Base-by-base conservation (phyloP, 2,329 filamentous ascomycete species). In the Neobulgaria alba region DNA sequence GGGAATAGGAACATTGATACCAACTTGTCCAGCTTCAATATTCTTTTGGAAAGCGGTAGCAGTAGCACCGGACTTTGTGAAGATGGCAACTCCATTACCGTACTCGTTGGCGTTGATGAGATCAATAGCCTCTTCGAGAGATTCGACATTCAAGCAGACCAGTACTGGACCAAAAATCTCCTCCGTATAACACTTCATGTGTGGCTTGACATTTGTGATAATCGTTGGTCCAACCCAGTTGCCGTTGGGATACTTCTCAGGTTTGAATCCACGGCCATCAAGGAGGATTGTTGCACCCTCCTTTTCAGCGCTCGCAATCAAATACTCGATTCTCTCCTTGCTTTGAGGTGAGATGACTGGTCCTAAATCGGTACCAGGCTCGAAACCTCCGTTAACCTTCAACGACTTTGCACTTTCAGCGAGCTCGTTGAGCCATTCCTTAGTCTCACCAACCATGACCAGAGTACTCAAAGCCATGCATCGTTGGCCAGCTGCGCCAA, bases 111-210 rank as follows among this genome's bases (percentile, higher is more conserved):
- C 70, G 67, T 92, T 92, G 69, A 92, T 89, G 49, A 89, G 67
- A 21, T 83, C 75, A 54, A 92, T 80, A 29, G 85, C 85, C 39
- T 87, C 83, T 57, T 89, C 82, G 41, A 90, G 73, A 4, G 82
- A 86, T 31, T 81, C 75, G 14, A 83, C 82, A 56, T 85, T 85
- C 48, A 92, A 68, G 67, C 83, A 88, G 42, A 92, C 83, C 14
- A 92, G 73, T 8, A 92, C 85, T 2, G 85, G 85, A 2, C 85
- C 85, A 51, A 92, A 92, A 57, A 92, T 87, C 64, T 92, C 85
- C 63, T 92, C 81, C 46, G 66, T 77, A 69, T 92, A 92, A 72
- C 86, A 92, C 52, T 73, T 75, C 86, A 92, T 92, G 50, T 83
- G 71, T 3, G 79, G 73, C 42, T 79, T 89, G 17, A 92, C 85